These are phyloP conservation scores for Phialocephala sp. DNA, from an alignment of 2,329 filamentous ascomycete species.

Conservation along the genomic window DNA sequence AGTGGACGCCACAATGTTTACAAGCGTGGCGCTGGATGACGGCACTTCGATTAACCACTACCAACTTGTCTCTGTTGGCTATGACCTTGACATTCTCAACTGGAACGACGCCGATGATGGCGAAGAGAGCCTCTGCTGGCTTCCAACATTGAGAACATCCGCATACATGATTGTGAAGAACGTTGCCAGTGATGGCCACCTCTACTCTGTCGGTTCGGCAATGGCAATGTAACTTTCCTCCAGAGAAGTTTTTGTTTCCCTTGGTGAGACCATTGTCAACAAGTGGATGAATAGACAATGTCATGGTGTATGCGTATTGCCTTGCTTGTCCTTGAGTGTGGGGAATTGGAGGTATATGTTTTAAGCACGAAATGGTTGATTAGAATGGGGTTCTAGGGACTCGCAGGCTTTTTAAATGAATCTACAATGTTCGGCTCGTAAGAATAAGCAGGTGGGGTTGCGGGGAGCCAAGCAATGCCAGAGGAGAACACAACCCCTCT, in stretches of 20 bases:
- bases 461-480: neutral
- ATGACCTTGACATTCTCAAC: constrained; percentile 59
- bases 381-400: neutral
- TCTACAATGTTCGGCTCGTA: neutral
- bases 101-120: constrained; percentile 66
- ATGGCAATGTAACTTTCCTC: constrained; percentile 67
- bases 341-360: neutral
- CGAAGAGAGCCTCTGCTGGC: constrained; percentile 66
- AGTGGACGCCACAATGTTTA: constrained; percentile 63
- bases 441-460: neutral
- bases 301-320: constrained; percentile 38
- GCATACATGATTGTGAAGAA: constrained; percentile 73
- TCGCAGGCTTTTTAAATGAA: neutral
- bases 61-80: constrained; percentile 62
- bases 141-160: constrained; percentile 78
- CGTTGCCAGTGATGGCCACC: constrained; percentile 61
- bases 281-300: constrained; percentile 61
- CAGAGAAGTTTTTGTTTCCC: constrained; percentile 58
- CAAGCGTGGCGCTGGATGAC: constrained; percentile 67
- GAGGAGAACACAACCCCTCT: neutral
- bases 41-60: constrained; percentile 59
- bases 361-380: neutral
- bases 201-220: constrained; percentile 62
- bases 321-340: neutral
- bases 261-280: constrained; percentile 66